Conservation (phyloP, 169 alveolate genomes). For the Plasmodium fragile region DNA sequence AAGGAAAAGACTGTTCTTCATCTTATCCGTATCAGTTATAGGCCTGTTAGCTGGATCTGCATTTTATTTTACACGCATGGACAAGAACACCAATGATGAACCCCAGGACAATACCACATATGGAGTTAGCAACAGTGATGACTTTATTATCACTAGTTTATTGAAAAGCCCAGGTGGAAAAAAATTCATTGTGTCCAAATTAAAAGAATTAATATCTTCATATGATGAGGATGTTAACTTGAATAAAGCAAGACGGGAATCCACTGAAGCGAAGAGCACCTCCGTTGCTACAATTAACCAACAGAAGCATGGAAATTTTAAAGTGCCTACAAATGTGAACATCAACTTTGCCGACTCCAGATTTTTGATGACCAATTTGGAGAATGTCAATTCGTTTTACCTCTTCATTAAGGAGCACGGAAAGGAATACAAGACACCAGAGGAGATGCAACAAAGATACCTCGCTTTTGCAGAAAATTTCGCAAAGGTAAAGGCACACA, state of each 20-base stretch:
- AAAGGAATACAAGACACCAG: conserved; percentile 20
- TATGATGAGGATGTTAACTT: neutral
- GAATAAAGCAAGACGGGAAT: no score
- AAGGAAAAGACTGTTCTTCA: neutral
- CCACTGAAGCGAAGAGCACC: no score
- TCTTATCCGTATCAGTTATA: conserved; percentile 2
- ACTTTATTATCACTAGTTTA: conserved; percentile 5
- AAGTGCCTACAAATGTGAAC: no score
- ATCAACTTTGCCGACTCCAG: conserved; percentile 10
- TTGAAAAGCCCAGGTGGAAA: conserved; percentile 57
- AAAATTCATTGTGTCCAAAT: conserved; percentile 42
- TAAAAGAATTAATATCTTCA: neutral
- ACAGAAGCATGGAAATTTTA: conserved; percentile 44
- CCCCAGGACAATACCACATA: neutral
- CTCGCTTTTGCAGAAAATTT: conserved; percentile 33
- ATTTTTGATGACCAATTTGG: conserved; percentile 61
- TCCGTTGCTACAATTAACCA: no score
- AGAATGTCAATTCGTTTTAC: conserved; percentile 44
- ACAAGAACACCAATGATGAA: neutral
- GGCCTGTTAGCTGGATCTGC: neutral
- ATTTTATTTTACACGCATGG: conserved; percentile 4
- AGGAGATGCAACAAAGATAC: conserved; percentile 54
- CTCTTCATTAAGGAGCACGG: conserved; percentile 28
- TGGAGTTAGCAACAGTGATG: conserved; percentile 9
- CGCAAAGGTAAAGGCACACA: conserved; percentile 57